Evolutionary conservation across 1,284 basidiomycete species (phyloP).

Genomic region (Anthracocystis panici-leucophaei): DNA sequence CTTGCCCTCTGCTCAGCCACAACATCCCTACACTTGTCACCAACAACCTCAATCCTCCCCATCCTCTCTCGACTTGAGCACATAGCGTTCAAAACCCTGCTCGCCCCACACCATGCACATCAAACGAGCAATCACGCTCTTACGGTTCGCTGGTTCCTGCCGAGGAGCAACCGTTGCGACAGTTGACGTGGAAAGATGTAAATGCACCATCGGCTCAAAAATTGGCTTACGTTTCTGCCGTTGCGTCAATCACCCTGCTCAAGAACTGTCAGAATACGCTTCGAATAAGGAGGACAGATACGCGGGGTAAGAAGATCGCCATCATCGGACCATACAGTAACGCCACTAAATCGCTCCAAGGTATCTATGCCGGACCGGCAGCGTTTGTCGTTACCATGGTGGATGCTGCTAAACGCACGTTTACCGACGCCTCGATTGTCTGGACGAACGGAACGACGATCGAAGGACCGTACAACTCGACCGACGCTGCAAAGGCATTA

Average conservation of each 20-base stretch:
- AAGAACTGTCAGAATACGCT: slow-evolving; percentile 12
- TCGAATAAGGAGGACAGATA: neutral
- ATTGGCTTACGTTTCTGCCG: slow-evolving; percentile 18
- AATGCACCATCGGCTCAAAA: slow-evolving; percentile 17
- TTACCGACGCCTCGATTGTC: neutral
- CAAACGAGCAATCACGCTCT: slow-evolving; percentile 10
- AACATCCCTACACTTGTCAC: neutral
- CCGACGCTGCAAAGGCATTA: neutral
- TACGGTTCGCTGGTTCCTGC: slow-evolving; percentile 16
- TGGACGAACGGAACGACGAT: slow-evolving; percentile 26
- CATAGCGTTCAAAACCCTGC: neutral
- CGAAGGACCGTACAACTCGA: neutral
- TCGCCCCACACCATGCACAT: slow-evolving; percentile 18
- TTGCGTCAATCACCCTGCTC: slow-evolving; percentile 12
- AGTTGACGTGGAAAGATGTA: slow-evolving; percentile 25
- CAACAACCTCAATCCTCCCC: neutral
- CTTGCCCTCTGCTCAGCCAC: too few species aligned
- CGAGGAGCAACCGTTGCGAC: slow-evolving; percentile 16
- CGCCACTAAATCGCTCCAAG: slow-evolving; percentile 19
- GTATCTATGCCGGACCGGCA: slow-evolving; percentile 25
- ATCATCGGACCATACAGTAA: slow-evolving; percentile 27
- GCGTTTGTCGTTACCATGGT: slow-evolving; percentile 16
- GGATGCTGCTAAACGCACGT: slow-evolving; percentile 9
- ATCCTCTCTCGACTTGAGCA: neutral
- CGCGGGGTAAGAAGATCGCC: slow-evolving; percentile 10